Evolutionary conservation across 2,329 filamentous ascomycete genomes (phyloP), one percentile per base, ranked within the genome.

Genomic region (Ophiostoma fasciatum): DNA sequence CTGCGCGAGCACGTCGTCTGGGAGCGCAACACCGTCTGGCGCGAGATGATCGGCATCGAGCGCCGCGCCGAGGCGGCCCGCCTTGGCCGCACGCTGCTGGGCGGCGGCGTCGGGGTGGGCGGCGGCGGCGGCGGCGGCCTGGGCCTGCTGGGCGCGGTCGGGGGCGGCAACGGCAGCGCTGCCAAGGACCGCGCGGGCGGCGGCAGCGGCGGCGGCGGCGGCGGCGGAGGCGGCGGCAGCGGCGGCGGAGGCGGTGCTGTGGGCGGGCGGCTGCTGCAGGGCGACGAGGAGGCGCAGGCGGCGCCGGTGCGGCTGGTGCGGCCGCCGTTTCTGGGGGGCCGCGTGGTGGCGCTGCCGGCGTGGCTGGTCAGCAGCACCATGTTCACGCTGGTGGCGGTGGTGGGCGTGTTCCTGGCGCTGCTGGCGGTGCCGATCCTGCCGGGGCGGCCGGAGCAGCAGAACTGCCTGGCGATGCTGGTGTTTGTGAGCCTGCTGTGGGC

Each of bases 1-100:
- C 68, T 98, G 19, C 70, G 90, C 39, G 92, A 98, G 58, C 90
- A 98, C 55, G 87, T 98, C 15, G 88, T 96, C 1, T 98, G 90
- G 92, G 92, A 98, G 56, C 74, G 90, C 39, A 98, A 98, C 53
- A 98, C 90, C 0, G 90, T 98, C 14, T 98, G 90, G 90, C 70
- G 92, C 59, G 90, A 98, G 49, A 90, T 98, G 74, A 98, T 98
- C 53, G 90, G 88, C 36, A 88, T 98, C 47, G 92, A 98, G 61
- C 72, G 90, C 17, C 87, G 93, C 52, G 84, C 84, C 1, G 88
- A 96, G 58, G 92, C 90, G 8, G 88, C 88, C 8, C 90, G 88
- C 47, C 69, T 98, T 45, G 90, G 90, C 17, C 75, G 81, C 45
- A 82, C 83, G 1, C 66, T 96, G 37, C 71, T 96, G 3, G 87